phyloP scores from a whole-genome alignment of 1,139 yeast genomes.

The Geotrichum europaeum region DNA sequence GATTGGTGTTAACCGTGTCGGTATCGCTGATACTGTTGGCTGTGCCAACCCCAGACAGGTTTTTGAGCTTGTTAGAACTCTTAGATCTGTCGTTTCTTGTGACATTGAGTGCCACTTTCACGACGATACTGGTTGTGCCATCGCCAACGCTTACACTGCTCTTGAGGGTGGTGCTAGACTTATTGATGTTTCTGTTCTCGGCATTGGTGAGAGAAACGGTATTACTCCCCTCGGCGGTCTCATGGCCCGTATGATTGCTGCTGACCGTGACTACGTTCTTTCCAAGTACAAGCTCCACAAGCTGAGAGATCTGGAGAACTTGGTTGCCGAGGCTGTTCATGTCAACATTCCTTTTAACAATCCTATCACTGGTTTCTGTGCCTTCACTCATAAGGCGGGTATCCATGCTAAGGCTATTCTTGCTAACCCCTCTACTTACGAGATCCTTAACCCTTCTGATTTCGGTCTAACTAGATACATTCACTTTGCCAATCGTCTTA shows the following conservation, averaged over 20 bases:
- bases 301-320: conserved; percentile 88
- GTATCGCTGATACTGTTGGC: conserved; percentile 98
- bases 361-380: conserved; percentile 99
- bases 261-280: conserved; percentile 93
- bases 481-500: conserved; percentile 94
- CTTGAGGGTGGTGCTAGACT: conserved; percentile 95
- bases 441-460: conserved; percentile 89
- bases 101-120: conserved; percentile 99
- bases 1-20: conserved; percentile 97
- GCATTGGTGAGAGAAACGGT: conserved; percentile 99
- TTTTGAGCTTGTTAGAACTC: conserved; percentile 89
- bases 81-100: conserved; percentile 89
- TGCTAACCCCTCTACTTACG: conserved; percentile 97
- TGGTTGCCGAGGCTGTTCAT: conserved; percentile 96
- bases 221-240: conserved; percentile 96
- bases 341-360: conserved; percentile 97
- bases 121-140: conserved; percentile 98
- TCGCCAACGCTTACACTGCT: conserved; percentile 97
- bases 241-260: conserved; percentile 99
- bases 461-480: conserved; percentile 93
- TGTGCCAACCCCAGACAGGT: conserved; percentile 99
- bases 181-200: conserved; percentile 94
- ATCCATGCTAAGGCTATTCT: conserved; percentile 97
- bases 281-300: conserved; percentile 94
- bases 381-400: conserved; percentile 99